Evolutionary conservation across 768 basidiomycete species (phyloP).

Genomic region (Lactarius indigo): DNA sequence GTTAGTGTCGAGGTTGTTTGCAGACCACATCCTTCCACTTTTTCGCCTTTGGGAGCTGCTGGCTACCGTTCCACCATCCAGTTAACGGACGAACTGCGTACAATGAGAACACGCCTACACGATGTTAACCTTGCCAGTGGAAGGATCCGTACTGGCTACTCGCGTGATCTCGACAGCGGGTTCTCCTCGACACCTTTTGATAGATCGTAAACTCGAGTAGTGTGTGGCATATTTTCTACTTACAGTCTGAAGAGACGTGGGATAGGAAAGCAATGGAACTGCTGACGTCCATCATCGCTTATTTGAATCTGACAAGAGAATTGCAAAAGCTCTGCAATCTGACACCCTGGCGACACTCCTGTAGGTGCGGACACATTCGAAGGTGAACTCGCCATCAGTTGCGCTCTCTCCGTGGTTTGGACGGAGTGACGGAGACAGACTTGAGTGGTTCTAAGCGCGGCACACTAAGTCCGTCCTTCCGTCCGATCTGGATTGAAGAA

Average conservation of each 20-base stretch:
- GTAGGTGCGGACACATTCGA: constrained; percentile 2
- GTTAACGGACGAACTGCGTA: neutral
- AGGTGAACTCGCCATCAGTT: neutral
- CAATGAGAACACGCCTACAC: constrained; percentile 25
- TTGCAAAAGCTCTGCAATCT: constrained; percentile 68
- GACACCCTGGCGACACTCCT: constrained; percentile 40
- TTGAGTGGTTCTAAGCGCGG: neutral
- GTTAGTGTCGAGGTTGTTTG: constrained; percentile 9
- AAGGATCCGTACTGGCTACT: constrained; percentile 44
- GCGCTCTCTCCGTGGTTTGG: neutral
- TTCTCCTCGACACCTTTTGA: constrained; percentile 55
- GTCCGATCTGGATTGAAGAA: neutral
- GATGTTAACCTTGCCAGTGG: constrained; percentile 49
- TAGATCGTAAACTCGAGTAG: constrained; percentile 7
- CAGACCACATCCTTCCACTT: constrained; percentile 26
- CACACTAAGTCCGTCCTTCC: neutral
- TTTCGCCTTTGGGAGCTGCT: constrained; percentile 27
- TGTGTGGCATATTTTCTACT: constrained; percentile 29
- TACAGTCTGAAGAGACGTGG: constrained; percentile 73
- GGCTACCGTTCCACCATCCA: constrained; percentile 16
- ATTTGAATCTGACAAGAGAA: constrained; percentile 53
- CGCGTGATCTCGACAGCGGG: constrained; percentile 72
- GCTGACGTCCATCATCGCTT: constrained; percentile 28
- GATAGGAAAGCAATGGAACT: constrained; percentile 65
- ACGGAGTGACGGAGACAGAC: neutral